Evolutionary conservation across 306 rosid species (phyloP).

Genomic region (Glycine soja): DNA sequence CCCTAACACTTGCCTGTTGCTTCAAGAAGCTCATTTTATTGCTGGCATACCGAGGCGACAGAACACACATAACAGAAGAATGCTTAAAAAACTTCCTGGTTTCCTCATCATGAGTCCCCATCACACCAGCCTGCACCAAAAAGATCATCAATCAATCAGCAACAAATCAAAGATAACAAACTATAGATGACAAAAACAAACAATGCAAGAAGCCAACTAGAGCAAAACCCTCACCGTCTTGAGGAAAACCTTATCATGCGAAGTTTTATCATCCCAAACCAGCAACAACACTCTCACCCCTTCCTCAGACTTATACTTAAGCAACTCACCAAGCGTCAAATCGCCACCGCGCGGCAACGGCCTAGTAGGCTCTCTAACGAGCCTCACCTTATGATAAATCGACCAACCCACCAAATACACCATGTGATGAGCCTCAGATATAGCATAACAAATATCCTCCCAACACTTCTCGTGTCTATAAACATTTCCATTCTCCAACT

Average conservation of each 20-base stretch:
- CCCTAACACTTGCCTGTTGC: conserved; percentile 67
- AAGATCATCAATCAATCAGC: not conserved
- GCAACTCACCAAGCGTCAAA: conserved; percentile 86
- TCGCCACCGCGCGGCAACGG: conserved; percentile 74
- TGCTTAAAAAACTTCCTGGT: conserved; percentile 83
- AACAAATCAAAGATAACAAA: not conserved
- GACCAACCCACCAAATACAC: conserved; percentile 90
- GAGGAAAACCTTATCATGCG: conserved; percentile 67
- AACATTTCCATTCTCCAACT: conserved; percentile 64
- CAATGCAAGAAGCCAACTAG: not conserved
- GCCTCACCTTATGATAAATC: conserved; percentile 71
- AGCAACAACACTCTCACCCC: conserved; percentile 84
- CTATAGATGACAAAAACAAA: not conserved
- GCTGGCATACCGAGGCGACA: conserved; percentile 86
- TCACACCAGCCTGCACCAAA: conserved; percentile 77
- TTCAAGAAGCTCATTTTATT: conserved; percentile 74
- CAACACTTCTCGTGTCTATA: conserved; percentile 72
- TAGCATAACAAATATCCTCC: conserved; percentile 94
- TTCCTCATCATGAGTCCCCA: conserved; percentile 95
- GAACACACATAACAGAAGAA: conserved; percentile 89
- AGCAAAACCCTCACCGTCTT: conserved; percentile 60
- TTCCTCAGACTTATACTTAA: conserved; percentile 91
- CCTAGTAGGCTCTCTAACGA: conserved; percentile 74
- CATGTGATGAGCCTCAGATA: conserved; percentile 92
- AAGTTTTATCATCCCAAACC: conserved; percentile 96